Base-by-base conservation (phyloP, 2,329 filamentous ascomycete species). In the Beauveria sp. region DNA sequence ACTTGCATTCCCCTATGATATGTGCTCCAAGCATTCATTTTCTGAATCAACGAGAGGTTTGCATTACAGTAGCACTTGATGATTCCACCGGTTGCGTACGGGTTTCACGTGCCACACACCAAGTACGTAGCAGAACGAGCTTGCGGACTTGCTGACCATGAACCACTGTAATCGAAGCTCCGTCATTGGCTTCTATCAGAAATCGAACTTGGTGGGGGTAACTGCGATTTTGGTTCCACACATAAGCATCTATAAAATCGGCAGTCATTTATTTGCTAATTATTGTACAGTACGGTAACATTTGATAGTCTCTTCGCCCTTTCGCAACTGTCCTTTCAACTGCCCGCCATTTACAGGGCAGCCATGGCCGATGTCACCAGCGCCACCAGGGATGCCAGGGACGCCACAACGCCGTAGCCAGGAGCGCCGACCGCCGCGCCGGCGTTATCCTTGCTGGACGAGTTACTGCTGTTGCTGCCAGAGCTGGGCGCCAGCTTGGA, bases 331-430 rank as follows among this genome's bases (percentile, higher is more conserved):
- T 38, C 5, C 5, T 3, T 6, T 12, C 40, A 46, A 20, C 7
- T 30, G 18, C 3, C 38, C 9, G 3, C 26, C 34, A 60, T 66
- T 78, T 82, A 85, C 72, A 85, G 68, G 63, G 78, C 70, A 61
- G 84, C 69, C 80, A 85, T 82, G 62, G 73, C 76, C 40, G 78
- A 81, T 68, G 82, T 81, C n/a, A 77, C 43, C 28, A 61, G 34
- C n/a, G 59, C 59, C 10, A 40, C 45, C 14, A 61, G n/a, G 7
- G 51, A 50, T n/a, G 43, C 34, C 77, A 61, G 72, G 75, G 71
- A 80, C 75, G 40, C 45, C 12, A 81, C 81, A n/a, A 80, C 51
- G 3, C 52, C 43, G n/a, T 61, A 56, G 30, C 73, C 69, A 8
- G 70, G 68, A 54, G 74, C 71, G 46, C 73, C 74, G 60, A 75